Evolutionary conservation across 176 grass and related monocot genomes (phyloP), one percentile per base, ranked within the genome.

Genomic region (Phoenix dactylifera): DNA sequence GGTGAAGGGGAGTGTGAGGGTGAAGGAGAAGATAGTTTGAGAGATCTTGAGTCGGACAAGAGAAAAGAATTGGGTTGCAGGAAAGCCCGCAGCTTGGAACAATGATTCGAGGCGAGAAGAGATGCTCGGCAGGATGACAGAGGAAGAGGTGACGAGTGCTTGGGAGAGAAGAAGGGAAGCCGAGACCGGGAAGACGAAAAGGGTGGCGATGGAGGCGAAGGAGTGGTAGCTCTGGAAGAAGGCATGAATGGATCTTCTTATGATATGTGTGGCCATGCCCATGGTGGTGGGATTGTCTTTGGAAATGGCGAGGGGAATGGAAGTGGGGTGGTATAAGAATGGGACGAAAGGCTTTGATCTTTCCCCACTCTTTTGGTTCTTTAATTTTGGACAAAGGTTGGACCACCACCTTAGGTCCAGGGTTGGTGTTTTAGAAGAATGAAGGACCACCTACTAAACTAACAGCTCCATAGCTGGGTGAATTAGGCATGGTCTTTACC

Each of bases 1-100:
- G 17, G 84, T 39, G 59, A 81, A 71, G 18, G 93, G 93, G 12
- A 98, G 67, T 57, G 87, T 77, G 24, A 66, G 52, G 1, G 66
- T 16, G 76, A 74, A 98, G 10, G 87, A 73, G 75, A 85, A 85
- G 18, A 85, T 63, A 4, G 93, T 88, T 72, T 92, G 84, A 9
- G 93, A 71, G 22, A 98, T 81, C 81, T 92, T 98, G 50, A 76
- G 65, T 51, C 83, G 80, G 61, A 98, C 76, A 16, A 98, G 73
- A 29, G 76, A 19, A 63, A 92, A 92, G 77, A 98, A 90, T 0
- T 82, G 22, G 1, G 84, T 85, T 0, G 84, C 50, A 16, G 93
- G 87, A 76, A 88, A 92, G 2, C 79, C 79, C 0, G 84, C 84
- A 16, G 93, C 93, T 51, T 72, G 63, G 74, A 98, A 92, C 57